Evolutionary conservation across 305 asterid genomes (phyloP), one percentile per base, ranked within the genome.

Genomic region (Salvia sclarea): DNA sequence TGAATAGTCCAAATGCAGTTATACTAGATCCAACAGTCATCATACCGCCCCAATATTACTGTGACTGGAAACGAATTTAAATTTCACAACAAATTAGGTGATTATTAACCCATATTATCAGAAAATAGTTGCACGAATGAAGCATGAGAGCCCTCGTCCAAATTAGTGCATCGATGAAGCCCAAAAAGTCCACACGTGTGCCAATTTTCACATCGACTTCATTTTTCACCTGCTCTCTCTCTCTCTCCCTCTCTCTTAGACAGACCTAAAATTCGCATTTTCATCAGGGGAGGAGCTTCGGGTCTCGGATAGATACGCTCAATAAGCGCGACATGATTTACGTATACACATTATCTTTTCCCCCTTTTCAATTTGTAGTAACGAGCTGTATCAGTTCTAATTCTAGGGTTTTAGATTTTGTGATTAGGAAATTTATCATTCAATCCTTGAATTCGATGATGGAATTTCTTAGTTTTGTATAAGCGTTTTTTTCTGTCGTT

Each of bases 201-300:
- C n/a, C 77, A 56, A 53, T 69, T 63, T 53, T 30, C 58, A 61
- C 66, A 53, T 41, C 66, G 40, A 3, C 61, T 56, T 50, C 69
- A 61, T 74, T 66, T 48, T 41, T 4, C 64, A 21, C 38, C 47
- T 47, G 55, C 14, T 44, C 2, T 24, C 59, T 30, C 31, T 12
- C 52, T 9, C 28, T 14, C 55, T 21, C 57, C 22, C 63, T 45
- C 75, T 12, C 58, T 18, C 45, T 21, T 55, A 45, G 53, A 38
- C 79, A 67, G 77, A 77, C 72, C 82, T 71, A 62, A 59, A 58
- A 48, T 56, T 47, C 16, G 40, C 60, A 61, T 60, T 60, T 60
- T 70, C 52, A 8, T 58, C 83, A 61, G 83, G 86, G 76, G 64
- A 78, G 76, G 64, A 78, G 78, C 78, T 77, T 35, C 64, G 10